These are phyloP conservation scores for Fusarium sp. DNA, from an alignment of 2,329 filamentous ascomycete genomes.

Conservation along the genomic window DNA sequence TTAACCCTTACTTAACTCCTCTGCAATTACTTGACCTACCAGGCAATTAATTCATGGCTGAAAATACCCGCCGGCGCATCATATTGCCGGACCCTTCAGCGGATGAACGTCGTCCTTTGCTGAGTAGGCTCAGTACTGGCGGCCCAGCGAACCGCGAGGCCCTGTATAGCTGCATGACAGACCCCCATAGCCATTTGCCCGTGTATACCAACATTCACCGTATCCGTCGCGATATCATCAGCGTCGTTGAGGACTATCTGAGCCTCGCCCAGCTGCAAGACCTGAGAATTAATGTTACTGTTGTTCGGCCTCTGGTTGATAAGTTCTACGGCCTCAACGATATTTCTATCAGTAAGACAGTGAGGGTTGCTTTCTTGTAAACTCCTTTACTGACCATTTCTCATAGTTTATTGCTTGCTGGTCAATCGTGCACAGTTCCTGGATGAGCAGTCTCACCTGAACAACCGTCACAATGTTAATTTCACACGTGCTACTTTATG, in stretches of 20 bases:
- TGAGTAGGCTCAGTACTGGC: constrained; percentile 51
- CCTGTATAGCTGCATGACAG: constrained; percentile 66
- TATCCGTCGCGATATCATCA: constrained; percentile 72
- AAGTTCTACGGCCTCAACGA: constrained; percentile 83
- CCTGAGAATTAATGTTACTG: constrained; percentile 82
- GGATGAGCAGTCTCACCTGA: constrained; percentile 79
- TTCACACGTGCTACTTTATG: constrained; percentile 82
- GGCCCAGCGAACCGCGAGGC: constrained; percentile 47
- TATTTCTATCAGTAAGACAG: constrained; percentile 75
- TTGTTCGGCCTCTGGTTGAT: constrained; percentile 85
- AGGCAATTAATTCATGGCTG: constrained; percentile 41
- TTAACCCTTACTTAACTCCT: neutral
- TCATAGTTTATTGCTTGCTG: constrained; percentile 80
- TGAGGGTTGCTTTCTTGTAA: neutral
- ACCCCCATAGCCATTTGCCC: constrained; percentile 72
- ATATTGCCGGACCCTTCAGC: constrained; percentile 47
- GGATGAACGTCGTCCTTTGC: constrained; percentile 54
- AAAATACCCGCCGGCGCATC: constrained; percentile 48
- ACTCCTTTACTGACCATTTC: constrained; percentile 12
- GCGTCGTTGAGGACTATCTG: constrained; percentile 71
- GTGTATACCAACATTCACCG: constrained; percentile 84
- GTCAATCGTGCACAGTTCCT: constrained; percentile 86
- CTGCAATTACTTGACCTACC: neutral
- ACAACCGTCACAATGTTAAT: constrained; percentile 84
- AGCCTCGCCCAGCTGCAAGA: constrained; percentile 82